Base-by-base conservation (phyloP, 176 grass and related monocot species). In the Rhynchospora pubera region DNA sequence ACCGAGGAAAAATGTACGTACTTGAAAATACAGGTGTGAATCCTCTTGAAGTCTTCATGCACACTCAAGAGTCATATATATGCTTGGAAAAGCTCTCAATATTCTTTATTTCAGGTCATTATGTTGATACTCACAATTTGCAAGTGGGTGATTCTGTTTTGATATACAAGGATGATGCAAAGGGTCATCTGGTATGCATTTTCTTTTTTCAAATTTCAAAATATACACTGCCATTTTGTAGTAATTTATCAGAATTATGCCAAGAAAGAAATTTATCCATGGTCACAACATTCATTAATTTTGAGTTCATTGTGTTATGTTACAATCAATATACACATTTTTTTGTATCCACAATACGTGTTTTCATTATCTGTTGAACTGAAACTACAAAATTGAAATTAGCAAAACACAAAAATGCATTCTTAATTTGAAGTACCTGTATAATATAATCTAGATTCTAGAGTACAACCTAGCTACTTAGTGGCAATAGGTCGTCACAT, bases 1-100 rank as follows among this genome's bases (percentile, higher is more conserved):
- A 99, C 70, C 93, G 90, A 76, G 94, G 96, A 84, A 99, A 91
- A 84, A 99, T 99, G 96, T 99, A 99, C 83, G 85, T 99, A 72
- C 92, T 99, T 69, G 96, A 95, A 85, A 99, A 95, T 84, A 93
- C 96, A 5, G 96, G 96, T 88, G 57, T 86, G 75, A 60, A 77
- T 11, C 74, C 76, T 80, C 15, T 39, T 79, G 12, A 55, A 56
- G 30, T 51, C 11, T 21, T 21, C 9, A 76, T 78, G 22, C 46
- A 34, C 32, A 34, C 32, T 34, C 32, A 34, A 34, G 32, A 34
- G 3, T 34, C 3, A 34, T 34, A 34, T 34, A 34, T n/a, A n/a
- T n/a, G n/a, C n/a, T n/a, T n/a, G n/a, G n/a, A n/a, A n/a, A n/a
- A n/a, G n/a, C n/a, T n/a, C n/a, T n/a, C n/a, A n/a, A n/a, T n/a